Conservation (phyloP, 192 early-diverging fungal genomes). For the Podila epigama region DNA sequence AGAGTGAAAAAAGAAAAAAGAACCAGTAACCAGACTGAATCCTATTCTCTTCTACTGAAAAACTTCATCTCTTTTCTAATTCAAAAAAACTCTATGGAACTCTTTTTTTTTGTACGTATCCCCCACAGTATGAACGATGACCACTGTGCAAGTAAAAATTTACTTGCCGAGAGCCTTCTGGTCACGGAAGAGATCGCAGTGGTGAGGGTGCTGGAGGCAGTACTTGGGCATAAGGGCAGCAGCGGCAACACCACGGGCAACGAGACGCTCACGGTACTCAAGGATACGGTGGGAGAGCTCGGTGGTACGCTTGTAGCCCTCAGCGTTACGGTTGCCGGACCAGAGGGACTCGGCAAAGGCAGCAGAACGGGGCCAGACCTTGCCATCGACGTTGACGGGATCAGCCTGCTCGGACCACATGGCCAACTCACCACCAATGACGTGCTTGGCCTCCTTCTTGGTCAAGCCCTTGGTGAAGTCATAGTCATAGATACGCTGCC, state of each 20-base stretch:
- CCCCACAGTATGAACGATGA: too few relatives aligned
- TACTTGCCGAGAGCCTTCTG: constrained; percentile 43
- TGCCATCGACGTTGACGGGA: constrained; percentile 58
- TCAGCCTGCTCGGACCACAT: constrained; percentile 79
- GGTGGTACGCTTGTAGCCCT: constrained; percentile 38
- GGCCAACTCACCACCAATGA: constrained; percentile 74
- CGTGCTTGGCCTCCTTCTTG: constrained; percentile 56
- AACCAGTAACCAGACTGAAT: background rate
- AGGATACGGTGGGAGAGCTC: constrained; percentile 59
- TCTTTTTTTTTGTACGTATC: too few relatives aligned
- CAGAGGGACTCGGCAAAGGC: constrained; percentile 74
- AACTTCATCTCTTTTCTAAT: background rate
- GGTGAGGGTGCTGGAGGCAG: constrained; percentile 48
- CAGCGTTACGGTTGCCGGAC: constrained; percentile 66
- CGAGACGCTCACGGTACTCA: constrained; percentile 72
- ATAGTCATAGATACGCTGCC: constrained; percentile 77
- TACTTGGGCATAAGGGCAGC: constrained; percentile 65
- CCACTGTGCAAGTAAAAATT: background rate
- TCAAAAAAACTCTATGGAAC: too few relatives aligned
- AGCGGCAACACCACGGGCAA: constrained; percentile 68
- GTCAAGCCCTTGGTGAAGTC: constrained; percentile 67
- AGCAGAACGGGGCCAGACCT: constrained; percentile 75
- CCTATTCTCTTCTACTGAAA: background rate
- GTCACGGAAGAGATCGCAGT: constrained; percentile 43
- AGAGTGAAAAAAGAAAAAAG: background rate